Evolutionary conservation across 1,284 basidiomycete species (phyloP).

Genomic region (Jaminaea rosea): DNA sequence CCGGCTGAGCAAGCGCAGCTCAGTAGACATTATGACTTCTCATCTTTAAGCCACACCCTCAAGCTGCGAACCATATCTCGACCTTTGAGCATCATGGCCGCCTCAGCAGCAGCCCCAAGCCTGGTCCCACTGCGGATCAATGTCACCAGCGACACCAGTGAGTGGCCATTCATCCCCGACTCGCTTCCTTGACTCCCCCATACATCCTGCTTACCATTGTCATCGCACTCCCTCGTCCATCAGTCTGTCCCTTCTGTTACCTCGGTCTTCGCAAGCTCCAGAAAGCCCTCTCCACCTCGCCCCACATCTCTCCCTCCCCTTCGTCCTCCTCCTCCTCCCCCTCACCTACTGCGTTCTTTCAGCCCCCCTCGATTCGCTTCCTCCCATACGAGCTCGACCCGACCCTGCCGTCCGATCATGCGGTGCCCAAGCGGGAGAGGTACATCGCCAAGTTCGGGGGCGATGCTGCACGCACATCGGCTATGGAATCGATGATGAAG

Average conservation of each 20-base stretch:
- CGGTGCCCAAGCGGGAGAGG: neutral
- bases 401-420: neutral
- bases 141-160: neutral
- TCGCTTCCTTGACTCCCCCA: neutral
- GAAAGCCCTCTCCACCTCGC: neutral
- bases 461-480: neutral
- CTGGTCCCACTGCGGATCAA: neutral
- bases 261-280: neutral
- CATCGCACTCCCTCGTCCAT: neutral
- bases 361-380: neutral
- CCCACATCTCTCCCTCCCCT: neutral
- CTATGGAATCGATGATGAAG: neutral
- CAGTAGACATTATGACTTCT: no score
- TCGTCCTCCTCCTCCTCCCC: no score
- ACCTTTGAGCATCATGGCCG: no score
- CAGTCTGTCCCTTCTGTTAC: conserved; percentile 1
- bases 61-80: no score
- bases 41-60: no score
- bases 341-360: neutral
- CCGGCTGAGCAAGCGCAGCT: no score
- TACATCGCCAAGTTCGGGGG: neutral
- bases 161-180: neutral
- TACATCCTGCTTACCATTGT: neutral
- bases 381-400: neutral
- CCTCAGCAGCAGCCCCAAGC: neutral